A percentile compares a stretch with the other conserved stretches of the same genome.
Conservation (phyloP, 2,329 filamentous ascomycete species). For the Colletotrichum karsti region DNA sequence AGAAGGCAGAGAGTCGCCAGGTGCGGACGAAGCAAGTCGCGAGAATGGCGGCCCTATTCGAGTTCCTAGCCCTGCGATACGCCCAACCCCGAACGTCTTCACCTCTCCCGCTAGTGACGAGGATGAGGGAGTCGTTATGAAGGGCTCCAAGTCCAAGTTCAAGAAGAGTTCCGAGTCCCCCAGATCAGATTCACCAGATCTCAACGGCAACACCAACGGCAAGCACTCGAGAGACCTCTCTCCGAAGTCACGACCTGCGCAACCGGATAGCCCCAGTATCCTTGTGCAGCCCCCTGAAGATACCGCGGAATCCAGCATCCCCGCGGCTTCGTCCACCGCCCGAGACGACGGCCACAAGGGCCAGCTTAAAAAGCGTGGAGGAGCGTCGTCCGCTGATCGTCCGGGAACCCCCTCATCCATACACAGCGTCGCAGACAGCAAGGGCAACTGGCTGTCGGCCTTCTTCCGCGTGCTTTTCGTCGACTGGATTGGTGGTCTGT, state of each 20-base stretch:
- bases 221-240: slow-evolving; percentile 1
- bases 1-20: slow-evolving; percentile 31
- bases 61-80: slow-evolving; percentile 39
- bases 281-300: slow-evolving; percentile 14
- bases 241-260: background rate
- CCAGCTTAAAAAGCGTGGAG: slow-evolving; percentile 30
- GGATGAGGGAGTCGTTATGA: slow-evolving; percentile 50
- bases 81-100: slow-evolving; percentile 31
- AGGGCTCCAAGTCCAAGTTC: slow-evolving; percentile 31
- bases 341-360: slow-evolving; percentile 6
- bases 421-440: slow-evolving; percentile 31
- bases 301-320: slow-evolving; percentile 1
- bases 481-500: slow-evolving; percentile 47
- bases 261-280: slow-evolving; percentile 8
- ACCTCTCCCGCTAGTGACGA: slow-evolving; percentile 43
- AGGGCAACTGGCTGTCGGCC: slow-evolving; percentile 41
- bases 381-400: slow-evolving; percentile 17
- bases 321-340: background rate
- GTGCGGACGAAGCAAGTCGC: slow-evolving; percentile 22
- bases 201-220: slow-evolving; percentile 18
- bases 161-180: background rate
- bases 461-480: slow-evolving; percentile 46
- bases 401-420: slow-evolving; percentile 31
- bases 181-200: background rate
- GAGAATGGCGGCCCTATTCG: slow-evolving; percentile 26